These are phyloP conservation scores for Tympanopsis confertula DNA, from an alignment of 2,329 filamentous ascomycete genomes.

Conservation along the genomic window DNA sequence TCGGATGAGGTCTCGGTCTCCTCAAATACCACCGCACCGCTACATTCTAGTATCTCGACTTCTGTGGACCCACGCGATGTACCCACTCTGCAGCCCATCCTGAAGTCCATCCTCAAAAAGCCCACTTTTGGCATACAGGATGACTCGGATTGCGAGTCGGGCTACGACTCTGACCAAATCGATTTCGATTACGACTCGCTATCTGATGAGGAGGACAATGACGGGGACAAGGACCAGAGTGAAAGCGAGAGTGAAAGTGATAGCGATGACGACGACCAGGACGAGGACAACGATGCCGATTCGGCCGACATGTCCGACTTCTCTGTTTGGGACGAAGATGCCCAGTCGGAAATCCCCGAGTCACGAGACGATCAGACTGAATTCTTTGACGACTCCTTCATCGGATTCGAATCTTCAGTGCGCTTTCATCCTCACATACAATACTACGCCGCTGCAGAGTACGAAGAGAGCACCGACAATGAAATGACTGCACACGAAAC, in stretches of 20 bases:
- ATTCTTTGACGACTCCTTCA: slow-evolving; percentile 20
- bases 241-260: too few species aligned
- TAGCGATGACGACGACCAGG: too few species aligned
- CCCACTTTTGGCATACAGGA: slow-evolving; percentile 11
- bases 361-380: slow-evolving; percentile 14
- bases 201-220: slow-evolving; percentile 5
- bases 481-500: slow-evolving; percentile 26
- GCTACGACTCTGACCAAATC: slow-evolving; percentile 20
- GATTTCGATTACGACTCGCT: slow-evolving; percentile 11
- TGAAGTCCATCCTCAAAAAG: background rate
- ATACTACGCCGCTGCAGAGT: slow-evolving; percentile 19
- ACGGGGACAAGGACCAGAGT: slow-evolving; percentile 5
- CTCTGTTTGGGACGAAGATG: slow-evolving; percentile 12
- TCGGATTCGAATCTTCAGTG: slow-evolving; percentile 19
- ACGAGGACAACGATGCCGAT: background rate
- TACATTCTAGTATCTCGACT: slow-evolving; percentile 10
- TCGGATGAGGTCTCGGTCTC: slow-evolving; percentile 21
- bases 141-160: slow-evolving; percentile 18
- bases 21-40: slow-evolving; percentile 12
- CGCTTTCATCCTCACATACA: slow-evolving; percentile 18
- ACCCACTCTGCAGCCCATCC: slow-evolving; percentile 2
- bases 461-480: slow-evolving; percentile 8
- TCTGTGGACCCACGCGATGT: slow-evolving; percentile 9
- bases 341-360: slow-evolving; percentile 13
- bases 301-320: slow-evolving; percentile 5